These are phyloP conservation scores for Amphicarpaea edgeworthii DNA, from an alignment of 306 rosid species.

Conservation along the genomic window DNA sequence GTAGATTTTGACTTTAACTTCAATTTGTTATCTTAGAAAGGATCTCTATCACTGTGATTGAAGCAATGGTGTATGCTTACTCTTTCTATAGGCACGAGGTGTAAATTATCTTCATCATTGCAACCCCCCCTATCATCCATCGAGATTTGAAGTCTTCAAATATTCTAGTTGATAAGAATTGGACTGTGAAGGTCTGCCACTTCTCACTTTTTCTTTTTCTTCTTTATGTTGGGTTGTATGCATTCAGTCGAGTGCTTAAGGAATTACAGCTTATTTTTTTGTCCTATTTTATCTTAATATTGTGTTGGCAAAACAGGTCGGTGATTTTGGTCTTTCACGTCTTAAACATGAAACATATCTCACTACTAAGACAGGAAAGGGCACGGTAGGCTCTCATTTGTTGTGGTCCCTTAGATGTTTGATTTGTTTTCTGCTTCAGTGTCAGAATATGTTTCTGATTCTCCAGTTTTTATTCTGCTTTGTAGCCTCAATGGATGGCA, in stretches of 20 bases:
- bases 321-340: slow-evolving; percentile 63
- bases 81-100: slow-evolving; percentile 83
- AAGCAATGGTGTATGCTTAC: slow-evolving; percentile 38
- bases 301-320: slow-evolving; percentile 49
- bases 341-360: slow-evolving; percentile 58
- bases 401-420: slow-evolving; percentile 31
- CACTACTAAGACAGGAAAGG: slow-evolving; percentile 52
- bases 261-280: background rate
- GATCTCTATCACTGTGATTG: slow-evolving; percentile 37
- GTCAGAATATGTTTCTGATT: slow-evolving; percentile 42
- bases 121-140: slow-evolving; percentile 94
- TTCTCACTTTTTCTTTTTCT: slow-evolving; percentile 27
- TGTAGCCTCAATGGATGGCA: slow-evolving; percentile 68
- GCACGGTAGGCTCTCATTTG: slow-evolving; percentile 53
- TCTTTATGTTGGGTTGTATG: slow-evolving; percentile 19
- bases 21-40: slow-evolving; percentile 27
- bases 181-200: slow-evolving; percentile 89
- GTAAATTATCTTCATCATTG: slow-evolving; percentile 96
- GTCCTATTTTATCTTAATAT: slow-evolving; percentile 28
- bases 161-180: slow-evolving; percentile 89
- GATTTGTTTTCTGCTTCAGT: slow-evolving; percentile 23
- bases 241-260: slow-evolving; percentile 9
- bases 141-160: slow-evolving; percentile 96
- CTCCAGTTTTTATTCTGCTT: slow-evolving; percentile 13
- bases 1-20: slow-evolving; percentile 20